Evolutionary conservation across 2,329 filamentous ascomycete genomes (phyloP).

Genomic region (Alternaria sp.): DNA sequence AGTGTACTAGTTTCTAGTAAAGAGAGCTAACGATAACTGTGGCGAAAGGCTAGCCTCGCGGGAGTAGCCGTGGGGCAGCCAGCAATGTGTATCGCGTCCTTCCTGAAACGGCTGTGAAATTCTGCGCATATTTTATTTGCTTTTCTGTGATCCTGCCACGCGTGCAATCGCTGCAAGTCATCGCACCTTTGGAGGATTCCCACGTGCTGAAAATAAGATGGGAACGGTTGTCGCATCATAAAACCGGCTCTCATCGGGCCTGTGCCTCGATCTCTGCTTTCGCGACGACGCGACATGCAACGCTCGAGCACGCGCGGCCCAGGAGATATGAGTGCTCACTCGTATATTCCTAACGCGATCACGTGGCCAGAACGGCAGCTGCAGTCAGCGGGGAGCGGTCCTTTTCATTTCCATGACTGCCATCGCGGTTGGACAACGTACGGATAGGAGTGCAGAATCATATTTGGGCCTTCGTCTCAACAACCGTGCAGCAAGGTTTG

Average conservation of each 20-base stretch:
- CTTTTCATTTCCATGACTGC: background rate
- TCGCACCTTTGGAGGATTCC: background rate
- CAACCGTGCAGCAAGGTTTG: background rate
- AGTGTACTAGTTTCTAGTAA: no score
- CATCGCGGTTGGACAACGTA: background rate
- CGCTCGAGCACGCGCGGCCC: background rate
- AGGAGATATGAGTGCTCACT: background rate
- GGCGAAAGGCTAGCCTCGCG: slow-evolving; percentile 25
- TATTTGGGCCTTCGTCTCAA: background rate
- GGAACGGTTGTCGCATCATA: background rate
- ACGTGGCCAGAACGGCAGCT: background rate
- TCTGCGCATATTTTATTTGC: background rate
- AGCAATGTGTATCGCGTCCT: slow-evolving; percentile 13
- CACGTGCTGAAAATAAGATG: background rate
- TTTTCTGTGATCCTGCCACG: background rate
- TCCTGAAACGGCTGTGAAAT: slow-evolving; percentile 3
- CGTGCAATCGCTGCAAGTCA: background rate
- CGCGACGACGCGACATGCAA: background rate
- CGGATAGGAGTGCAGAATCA: background rate
- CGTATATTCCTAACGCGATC: background rate
- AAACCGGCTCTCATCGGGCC: background rate
- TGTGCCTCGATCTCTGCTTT: background rate
- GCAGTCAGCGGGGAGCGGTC: background rate
- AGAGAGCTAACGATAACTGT: no score
- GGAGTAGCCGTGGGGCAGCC: slow-evolving; percentile 29